Evolutionary conservation across 2,329 filamentous ascomycete genomes (phyloP).

Genomic region (Cladobotryum mycophilum): DNA sequence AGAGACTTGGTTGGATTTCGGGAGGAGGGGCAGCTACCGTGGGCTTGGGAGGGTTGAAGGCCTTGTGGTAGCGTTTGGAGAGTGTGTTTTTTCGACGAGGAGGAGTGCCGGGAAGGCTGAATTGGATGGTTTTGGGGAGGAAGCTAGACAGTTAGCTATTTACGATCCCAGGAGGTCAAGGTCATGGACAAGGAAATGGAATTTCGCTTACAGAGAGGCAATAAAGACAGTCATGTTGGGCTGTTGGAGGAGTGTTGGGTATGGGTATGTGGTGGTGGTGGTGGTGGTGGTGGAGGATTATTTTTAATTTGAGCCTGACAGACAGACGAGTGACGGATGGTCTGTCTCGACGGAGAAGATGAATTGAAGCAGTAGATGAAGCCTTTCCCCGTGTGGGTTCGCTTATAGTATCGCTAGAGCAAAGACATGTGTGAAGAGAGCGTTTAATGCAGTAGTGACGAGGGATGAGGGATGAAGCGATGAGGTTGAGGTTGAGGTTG

Average conservation of each 20-base stretch:
- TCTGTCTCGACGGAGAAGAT: neutral
- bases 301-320: neutral
- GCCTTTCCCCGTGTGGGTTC: too few species aligned
- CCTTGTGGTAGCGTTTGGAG: conserved; percentile 3
- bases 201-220: conserved; percentile 33
- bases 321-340: neutral
- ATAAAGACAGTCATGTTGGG: conserved; percentile 36
- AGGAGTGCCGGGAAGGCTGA: conserved; percentile 58
- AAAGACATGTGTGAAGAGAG: neutral
- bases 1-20: conserved; percentile 46
- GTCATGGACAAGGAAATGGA: neutral
- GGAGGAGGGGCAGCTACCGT: conserved; percentile 17
- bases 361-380: neutral
- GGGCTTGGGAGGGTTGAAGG: conserved; percentile 5
- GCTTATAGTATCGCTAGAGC: neutral
- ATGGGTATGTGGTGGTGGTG: neutral
- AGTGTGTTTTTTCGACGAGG: conserved; percentile 29
- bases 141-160: conserved; percentile 51
- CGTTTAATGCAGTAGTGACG: neutral
- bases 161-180: neutral
- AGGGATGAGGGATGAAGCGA: conserved; percentile 5
- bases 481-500: too few species aligned
- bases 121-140: conserved; percentile 86
- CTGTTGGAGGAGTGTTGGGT: too few species aligned
- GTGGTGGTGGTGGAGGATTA: neutral